Conservation (phyloP, 345 rosid genomes). For the Trapa incisa region DNA sequence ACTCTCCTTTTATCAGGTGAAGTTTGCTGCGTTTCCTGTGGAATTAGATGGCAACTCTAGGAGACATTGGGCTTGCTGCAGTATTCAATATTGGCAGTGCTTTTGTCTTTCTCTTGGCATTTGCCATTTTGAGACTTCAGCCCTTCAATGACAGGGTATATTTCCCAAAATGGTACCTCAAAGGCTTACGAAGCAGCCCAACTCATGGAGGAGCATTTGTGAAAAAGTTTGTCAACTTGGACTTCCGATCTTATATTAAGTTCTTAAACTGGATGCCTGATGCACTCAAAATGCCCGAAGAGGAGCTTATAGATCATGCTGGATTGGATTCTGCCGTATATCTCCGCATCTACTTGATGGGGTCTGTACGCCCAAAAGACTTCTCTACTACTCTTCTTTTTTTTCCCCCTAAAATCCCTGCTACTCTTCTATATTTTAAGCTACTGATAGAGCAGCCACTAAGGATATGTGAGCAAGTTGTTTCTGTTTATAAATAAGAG, state of each 20-base stretch:
- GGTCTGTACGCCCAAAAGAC: slow-evolving; percentile 22
- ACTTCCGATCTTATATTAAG: slow-evolving; percentile 47
- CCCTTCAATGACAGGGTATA: slow-evolving; percentile 93
- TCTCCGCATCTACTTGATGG: slow-evolving; percentile 82
- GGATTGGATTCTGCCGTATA: slow-evolving; percentile 94
- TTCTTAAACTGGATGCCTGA: slow-evolving; percentile 93
- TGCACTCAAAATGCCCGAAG: slow-evolving; percentile 90
- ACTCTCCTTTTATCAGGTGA: slow-evolving; percentile 3
- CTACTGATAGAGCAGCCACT: neutral
- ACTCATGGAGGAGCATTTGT: slow-evolving; percentile 40
- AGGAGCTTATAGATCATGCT: slow-evolving; percentile 90
- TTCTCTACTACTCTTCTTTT: neutral
- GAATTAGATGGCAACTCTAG: slow-evolving; percentile 58
- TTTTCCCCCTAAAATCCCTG: too few species aligned
- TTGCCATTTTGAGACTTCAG: slow-evolving; percentile 75
- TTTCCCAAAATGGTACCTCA: slow-evolving; percentile 94
- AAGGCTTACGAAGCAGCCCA: slow-evolving; percentile 67
- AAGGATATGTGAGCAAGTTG: neutral
- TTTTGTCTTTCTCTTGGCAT: slow-evolving; percentile 54
- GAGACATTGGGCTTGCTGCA: slow-evolving; percentile 74
- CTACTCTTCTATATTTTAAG: too few species aligned
- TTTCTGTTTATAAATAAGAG: too few species aligned
- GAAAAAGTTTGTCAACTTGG: slow-evolving; percentile 56
- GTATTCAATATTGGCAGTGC: slow-evolving; percentile 66
- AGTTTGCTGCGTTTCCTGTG: neutral